These are phyloP conservation scores for Pichia sp. DNA, from an alignment of 1,139 yeast genomes.

Conservation along the genomic window DNA sequence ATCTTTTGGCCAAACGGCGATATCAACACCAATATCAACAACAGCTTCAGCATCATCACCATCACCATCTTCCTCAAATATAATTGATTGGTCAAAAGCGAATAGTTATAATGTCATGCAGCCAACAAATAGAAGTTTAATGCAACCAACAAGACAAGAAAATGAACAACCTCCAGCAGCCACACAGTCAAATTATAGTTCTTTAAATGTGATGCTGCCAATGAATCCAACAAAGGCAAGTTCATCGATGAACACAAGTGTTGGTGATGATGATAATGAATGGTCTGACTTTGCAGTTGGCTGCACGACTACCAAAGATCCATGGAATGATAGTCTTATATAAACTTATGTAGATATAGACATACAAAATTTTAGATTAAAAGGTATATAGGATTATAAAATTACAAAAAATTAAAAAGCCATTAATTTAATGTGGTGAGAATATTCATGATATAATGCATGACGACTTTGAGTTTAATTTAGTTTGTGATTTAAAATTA, in stretches of 20 bases:
- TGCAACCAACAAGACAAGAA: neutral
- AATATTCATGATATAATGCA: neutral
- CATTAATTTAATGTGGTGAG: neutral
- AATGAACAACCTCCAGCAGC: neutral
- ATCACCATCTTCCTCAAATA: neutral
- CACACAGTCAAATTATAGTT: neutral
- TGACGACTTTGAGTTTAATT: neutral
- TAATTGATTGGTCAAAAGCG: constrained; percentile 13
- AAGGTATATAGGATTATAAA: neutral
- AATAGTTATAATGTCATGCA: constrained; percentile 6
- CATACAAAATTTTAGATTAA: neutral
- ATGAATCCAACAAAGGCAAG: neutral
- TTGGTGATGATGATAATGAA: constrained; percentile 8
- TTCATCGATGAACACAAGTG: neutral
- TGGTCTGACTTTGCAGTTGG: constrained; percentile 17
- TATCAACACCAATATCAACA: neutral
- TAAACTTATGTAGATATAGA: neutral
- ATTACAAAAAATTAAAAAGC: neutral
- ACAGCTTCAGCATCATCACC: neutral
- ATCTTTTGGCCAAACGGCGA: constrained; percentile 8
- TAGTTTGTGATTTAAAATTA: neutral
- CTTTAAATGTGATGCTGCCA: neutral
- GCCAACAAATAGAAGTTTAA: constrained; percentile 6
- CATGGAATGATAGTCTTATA: constrained; percentile 11
- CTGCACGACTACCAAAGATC: constrained; percentile 3